phyloP scores from a whole-genome alignment of 139 green algal species.

The Chlamydomonas sphaeroides region DNA sequence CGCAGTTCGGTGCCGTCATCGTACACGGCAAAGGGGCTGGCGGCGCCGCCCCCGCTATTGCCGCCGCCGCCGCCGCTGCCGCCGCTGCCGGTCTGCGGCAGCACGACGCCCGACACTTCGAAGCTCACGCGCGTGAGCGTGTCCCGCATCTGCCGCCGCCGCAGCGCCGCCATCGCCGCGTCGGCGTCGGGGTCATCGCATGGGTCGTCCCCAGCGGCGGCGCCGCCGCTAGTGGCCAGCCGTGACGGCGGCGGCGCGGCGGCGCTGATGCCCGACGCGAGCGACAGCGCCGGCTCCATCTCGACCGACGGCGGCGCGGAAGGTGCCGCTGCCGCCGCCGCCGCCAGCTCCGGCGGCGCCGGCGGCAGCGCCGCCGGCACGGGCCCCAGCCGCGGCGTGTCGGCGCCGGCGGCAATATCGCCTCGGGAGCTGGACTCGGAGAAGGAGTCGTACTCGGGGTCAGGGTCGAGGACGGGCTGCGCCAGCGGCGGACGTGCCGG shows the following conservation, averaged over 20 bases:
- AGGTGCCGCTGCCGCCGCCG: not conserved
- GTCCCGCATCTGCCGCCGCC: not conserved
- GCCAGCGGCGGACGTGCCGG: no score
- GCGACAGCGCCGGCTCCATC: slow-evolving; percentile 26
- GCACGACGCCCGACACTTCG: slow-evolving; percentile 16
- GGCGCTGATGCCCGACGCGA: slow-evolving; percentile 17
- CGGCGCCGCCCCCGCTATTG: no score
- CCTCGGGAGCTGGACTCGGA: no score
- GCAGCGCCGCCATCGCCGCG: slow-evolving; percentile 4
- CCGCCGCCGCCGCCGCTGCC: no score
- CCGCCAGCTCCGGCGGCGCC: not conserved
- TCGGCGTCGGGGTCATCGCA: not conserved
- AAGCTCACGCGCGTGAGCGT: not conserved
- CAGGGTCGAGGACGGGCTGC: no score
- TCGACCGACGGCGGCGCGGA: not conserved
- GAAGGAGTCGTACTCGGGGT: no score
- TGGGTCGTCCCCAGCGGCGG: not conserved
- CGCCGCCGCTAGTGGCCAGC: not conserved
- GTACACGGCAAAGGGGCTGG: no score
- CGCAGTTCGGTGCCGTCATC: no score
- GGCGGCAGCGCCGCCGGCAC: not conserved
- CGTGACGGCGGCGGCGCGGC: not conserved
- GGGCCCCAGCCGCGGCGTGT: not conserved
- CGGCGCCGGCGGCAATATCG: no score
- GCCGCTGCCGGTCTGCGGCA: not conserved